A percentile compares a stretch with the other conserved stretches of the same genome.
Evolutionary conservation across 805 yeast species (phyloP).

Genomic region (Monosporozyma aerobia): DNA sequence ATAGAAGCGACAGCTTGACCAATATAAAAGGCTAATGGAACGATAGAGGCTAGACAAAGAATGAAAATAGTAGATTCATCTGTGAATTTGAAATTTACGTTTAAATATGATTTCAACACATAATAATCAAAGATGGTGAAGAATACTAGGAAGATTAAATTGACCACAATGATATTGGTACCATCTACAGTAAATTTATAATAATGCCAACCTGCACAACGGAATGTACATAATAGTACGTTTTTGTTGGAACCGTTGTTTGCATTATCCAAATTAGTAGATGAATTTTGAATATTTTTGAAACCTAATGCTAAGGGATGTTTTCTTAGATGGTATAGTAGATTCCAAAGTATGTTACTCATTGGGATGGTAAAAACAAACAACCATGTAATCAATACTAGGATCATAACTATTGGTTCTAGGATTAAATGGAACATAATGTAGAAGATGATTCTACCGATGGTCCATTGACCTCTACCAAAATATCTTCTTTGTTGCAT

Average conservation of each 20-base stretch:
- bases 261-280: neutral
- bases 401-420: conserved; percentile 52
- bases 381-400: conserved; percentile 66
- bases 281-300: conserved; percentile 40
- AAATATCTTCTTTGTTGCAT: conserved; percentile 47
- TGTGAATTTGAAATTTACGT: conserved; percentile 32
- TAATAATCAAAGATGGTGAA: conserved; percentile 77
- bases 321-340: conserved; percentile 70
- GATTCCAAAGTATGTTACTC: conserved; percentile 64
- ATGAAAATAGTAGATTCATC: conserved; percentile 60
- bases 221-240: conserved; percentile 78
- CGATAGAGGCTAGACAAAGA: conserved; percentile 70
- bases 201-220: conserved; percentile 87
- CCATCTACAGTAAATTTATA: conserved; percentile 96
- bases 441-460: conserved; percentile 73
- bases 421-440: conserved; percentile 56
- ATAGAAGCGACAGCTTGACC: conserved; percentile 99
- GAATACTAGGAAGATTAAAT: conserved; percentile 66
- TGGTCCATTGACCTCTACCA: conserved; percentile 88
- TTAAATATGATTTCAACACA: conserved; percentile 42
- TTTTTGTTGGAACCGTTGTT: conserved; percentile 34
- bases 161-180: conserved; percentile 85
- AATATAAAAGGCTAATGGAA: conserved; percentile 92
- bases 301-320: conserved; percentile 87
- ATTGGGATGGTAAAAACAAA: conserved; percentile 86